These are phyloP conservation scores for Yarrowia sp. DNA, from an alignment of 805 yeast species.

Conservation along the genomic window DNA sequence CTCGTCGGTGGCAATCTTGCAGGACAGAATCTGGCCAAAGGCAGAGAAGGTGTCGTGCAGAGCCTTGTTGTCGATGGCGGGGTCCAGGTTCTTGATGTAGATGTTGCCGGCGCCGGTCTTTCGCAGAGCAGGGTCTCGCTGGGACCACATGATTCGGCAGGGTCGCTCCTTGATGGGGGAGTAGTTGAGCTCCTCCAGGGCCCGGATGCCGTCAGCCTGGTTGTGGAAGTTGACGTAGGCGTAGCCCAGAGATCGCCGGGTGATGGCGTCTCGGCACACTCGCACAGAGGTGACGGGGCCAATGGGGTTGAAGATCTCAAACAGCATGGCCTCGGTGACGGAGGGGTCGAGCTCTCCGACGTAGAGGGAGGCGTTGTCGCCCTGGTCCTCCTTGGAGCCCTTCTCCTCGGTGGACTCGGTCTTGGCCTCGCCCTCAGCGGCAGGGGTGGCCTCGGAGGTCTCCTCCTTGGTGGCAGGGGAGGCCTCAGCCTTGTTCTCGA, in stretches of 20 bases:
- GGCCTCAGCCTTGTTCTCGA: slow-evolving; percentile 33
- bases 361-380: slow-evolving; percentile 76
- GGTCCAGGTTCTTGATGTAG: slow-evolving; percentile 97
- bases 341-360: slow-evolving; percentile 95
- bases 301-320: slow-evolving; percentile 89
- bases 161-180: slow-evolving; percentile 90
- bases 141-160: slow-evolving; percentile 99
- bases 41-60: slow-evolving; percentile 97
- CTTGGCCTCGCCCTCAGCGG: slow-evolving; percentile 60
- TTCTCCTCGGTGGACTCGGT: slow-evolving; percentile 43
- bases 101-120: slow-evolving; percentile 95
- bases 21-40: slow-evolving; percentile 91
- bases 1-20: slow-evolving; percentile 95
- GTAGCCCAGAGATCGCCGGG: slow-evolving; percentile 95
- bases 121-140: slow-evolving; percentile 95
- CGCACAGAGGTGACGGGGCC: slow-evolving; percentile 96
- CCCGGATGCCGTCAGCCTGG: slow-evolving; percentile 85
- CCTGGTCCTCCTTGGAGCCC: slow-evolving; percentile 32
- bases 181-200: slow-evolving; percentile 94
- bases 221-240: slow-evolving; percentile 96
- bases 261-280: slow-evolving; percentile 97
- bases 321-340: slow-evolving; percentile 90
- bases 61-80: slow-evolving; percentile 98
- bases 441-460: slow-evolving; percentile 39
- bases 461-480: slow-evolving; percentile 33